Conservation (phyloP, 352 stramenopile genomes). For the Pilasporangium apinafurcum region DNA sequence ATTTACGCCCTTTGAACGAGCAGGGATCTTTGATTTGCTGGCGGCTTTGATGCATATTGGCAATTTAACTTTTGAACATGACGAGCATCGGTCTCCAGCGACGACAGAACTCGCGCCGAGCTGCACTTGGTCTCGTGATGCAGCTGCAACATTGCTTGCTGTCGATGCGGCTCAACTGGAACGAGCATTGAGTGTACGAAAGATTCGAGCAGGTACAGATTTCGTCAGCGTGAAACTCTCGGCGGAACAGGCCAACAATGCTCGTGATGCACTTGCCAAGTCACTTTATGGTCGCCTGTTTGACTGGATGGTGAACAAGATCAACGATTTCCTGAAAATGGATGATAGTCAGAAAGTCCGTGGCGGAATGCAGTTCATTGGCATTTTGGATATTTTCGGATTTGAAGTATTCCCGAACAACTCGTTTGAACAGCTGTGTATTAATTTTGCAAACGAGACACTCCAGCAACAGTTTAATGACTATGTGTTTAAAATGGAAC, state of each 20-base stretch:
- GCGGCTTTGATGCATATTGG: conserved; percentile 87
- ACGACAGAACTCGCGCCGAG: conserved; percentile 43
- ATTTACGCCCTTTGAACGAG: conserved; percentile 67
- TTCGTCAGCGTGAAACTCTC: conserved; percentile 84
- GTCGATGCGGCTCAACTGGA: conserved; percentile 71
- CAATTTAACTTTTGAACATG: conserved; percentile 82
- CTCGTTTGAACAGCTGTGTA: conserved; percentile 88
- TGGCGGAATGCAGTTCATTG: conserved; percentile 70
- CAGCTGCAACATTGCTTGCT: conserved; percentile 58
- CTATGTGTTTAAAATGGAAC: conserved; percentile 86
- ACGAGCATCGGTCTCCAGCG: conserved; percentile 34
- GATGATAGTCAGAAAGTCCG: conserved; percentile 68
- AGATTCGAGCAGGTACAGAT: conserved; percentile 76
- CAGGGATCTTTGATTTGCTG: conserved; percentile 75
- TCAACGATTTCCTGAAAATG: conserved; percentile 83
- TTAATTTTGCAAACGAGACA: conserved; percentile 89
- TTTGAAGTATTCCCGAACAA: conserved; percentile 91
- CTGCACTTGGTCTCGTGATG: conserved; percentile 68
- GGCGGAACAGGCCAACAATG: conserved; percentile 75
- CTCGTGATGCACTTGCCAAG: conserved; percentile 75
- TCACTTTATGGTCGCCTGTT: conserved; percentile 88
- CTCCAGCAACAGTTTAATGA: conserved; percentile 88
- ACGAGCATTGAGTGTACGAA: conserved; percentile 63
- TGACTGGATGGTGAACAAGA: conserved; percentile 85
- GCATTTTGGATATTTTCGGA: conserved; percentile 91